Base-by-base conservation (phyloP, 805 yeast genomes). In the Diddensiella transvaalensis region DNA sequence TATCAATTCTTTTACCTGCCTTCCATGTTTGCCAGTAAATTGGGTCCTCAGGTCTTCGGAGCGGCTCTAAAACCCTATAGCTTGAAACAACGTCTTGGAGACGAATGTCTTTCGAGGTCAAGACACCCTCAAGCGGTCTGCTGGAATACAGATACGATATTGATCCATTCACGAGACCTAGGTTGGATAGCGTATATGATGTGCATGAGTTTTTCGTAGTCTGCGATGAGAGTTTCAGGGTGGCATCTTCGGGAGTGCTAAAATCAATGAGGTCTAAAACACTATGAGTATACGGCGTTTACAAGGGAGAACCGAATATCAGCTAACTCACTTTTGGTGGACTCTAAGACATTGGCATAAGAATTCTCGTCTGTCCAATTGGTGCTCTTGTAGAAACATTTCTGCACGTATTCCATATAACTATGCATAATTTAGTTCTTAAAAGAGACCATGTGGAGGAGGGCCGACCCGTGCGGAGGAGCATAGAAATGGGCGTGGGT, bases 391-490 rank as follows among this genome's bases (percentile, higher is more conserved):
- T 83, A 78, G 68, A 86, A 91, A 56, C 86, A 78, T 65, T 77
- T 74, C 57, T 83, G 83, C 26, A 91, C 77, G 64, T 83, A 85
- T 58, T 91, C 96, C 96, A 91, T 88, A 69, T 85, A 90, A 38
- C 79, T 76, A 52, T 82, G 71, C 96, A 88, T 88, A n/a, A 21
- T n/a, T 26, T 22, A 10, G 38, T 15, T 8, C 38, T 13, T 8
- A 13, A 26, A 13, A 26, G 13, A 13, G 13, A 26, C 32, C 32
- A 8, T 8, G 32, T 8, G 32, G 32, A 8, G 8, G 32, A 26
- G 11, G 13, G 32, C 11, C 32, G 32, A 13, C 32, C 32, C 11
- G n/a, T n/a, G n/a, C n/a, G n/a, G n/a, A n/a, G n/a, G n/a, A n/a
- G n/a, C n/a, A n/a, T n/a, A n/a, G n/a, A n/a, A n/a, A n/a, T n/a